phyloP scores from a whole-genome alignment of 352 stramenopile species.

The Phytophthora tubulina region DNA sequence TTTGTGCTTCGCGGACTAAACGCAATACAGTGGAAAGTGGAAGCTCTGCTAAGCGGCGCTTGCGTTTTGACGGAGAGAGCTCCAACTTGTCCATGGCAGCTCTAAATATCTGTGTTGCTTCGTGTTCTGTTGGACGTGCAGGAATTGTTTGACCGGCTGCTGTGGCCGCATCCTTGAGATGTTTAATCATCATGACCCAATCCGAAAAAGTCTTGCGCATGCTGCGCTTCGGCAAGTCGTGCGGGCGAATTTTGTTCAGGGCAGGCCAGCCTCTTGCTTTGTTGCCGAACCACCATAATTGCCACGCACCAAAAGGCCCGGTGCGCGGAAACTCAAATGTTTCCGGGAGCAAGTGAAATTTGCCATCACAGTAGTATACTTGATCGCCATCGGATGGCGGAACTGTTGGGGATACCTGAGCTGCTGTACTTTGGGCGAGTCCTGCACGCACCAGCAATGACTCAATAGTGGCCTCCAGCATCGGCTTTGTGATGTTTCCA shows the following conservation, averaged over 20 bases:
- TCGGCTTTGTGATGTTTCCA: slow-evolving; percentile 15
- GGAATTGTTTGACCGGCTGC: background rate
- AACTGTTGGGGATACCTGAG: background rate
- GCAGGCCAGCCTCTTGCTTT: slow-evolving; percentile 18
- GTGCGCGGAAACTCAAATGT: slow-evolving; percentile 17
- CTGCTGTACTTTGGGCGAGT: background rate
- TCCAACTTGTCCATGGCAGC: background rate
- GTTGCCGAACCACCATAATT: slow-evolving; percentile 22
- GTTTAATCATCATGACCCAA: slow-evolving; percentile 10
- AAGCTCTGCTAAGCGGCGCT: background rate
- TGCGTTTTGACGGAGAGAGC: background rate
- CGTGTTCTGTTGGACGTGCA: background rate
- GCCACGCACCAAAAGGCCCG: slow-evolving; percentile 19
- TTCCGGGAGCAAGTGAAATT: slow-evolving; percentile 25
- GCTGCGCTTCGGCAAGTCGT: slow-evolving; percentile 12
- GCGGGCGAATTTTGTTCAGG: slow-evolving; percentile 5
- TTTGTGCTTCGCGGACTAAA: background rate
- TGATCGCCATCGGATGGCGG: too few relatives aligned
- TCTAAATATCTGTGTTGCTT: background rate
- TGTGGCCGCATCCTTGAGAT: slow-evolving; percentile 5
- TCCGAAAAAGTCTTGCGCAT: slow-evolving; percentile 18
- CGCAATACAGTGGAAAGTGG: slow-evolving; percentile 1
- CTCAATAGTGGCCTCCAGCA: slow-evolving; percentile 11
- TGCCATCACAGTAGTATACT: slow-evolving; percentile 15
- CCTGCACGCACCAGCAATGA: background rate